These are phyloP conservation scores for Pichia sp. DNA, from an alignment of 1,139 yeast genomes.

Conservation along the genomic window DNA sequence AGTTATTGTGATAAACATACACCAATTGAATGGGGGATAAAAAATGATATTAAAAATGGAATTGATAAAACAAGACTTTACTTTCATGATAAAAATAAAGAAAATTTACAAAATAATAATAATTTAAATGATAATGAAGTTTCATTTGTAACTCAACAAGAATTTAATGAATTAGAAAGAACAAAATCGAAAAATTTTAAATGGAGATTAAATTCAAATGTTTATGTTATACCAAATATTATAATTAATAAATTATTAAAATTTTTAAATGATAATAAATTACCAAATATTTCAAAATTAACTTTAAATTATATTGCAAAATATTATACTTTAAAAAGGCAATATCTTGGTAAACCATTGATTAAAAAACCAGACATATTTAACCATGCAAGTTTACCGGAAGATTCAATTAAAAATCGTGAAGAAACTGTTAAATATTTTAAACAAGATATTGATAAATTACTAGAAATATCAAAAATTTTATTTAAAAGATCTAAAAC, in stretches of 20 bases:
- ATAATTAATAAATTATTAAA: conserved; percentile 41
- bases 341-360: conserved; percentile 64
- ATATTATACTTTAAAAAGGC: conserved; percentile 84
- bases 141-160: conserved; percentile 16
- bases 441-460: conserved; percentile 4
- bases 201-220: conserved; percentile 64
- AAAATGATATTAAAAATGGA: conserved; percentile 39
- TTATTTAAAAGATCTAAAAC: conserved; percentile 2
- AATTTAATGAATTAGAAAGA: conserved; percentile 32
- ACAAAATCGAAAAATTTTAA: conserved; percentile 37
- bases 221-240: conserved; percentile 68
- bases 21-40: conserved; percentile 41
- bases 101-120: conserved; percentile 18
- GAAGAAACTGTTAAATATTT: conserved; percentile 12
- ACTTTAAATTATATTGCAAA: conserved; percentile 51
- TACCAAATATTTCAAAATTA: conserved; percentile 8
- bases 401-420: conserved; percentile 7
- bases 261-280: conserved; percentile 30
- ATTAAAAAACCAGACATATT: conserved; percentile 48
- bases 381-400: conserved; percentile 14
- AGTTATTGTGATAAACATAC: conserved; percentile 78
- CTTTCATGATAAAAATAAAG: conserved; percentile 29
- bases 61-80: conserved; percentile 50
- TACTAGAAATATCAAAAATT: conserved; percentile 5
- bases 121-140: conserved; percentile 2